Percentiles rank a stretch among this genome's conserved stretches.
These are phyloP conservation scores for Aspergillus haitiensis DNA, from an alignment of 495 filamentous ascomycete genomes.

Conservation along the genomic window DNA sequence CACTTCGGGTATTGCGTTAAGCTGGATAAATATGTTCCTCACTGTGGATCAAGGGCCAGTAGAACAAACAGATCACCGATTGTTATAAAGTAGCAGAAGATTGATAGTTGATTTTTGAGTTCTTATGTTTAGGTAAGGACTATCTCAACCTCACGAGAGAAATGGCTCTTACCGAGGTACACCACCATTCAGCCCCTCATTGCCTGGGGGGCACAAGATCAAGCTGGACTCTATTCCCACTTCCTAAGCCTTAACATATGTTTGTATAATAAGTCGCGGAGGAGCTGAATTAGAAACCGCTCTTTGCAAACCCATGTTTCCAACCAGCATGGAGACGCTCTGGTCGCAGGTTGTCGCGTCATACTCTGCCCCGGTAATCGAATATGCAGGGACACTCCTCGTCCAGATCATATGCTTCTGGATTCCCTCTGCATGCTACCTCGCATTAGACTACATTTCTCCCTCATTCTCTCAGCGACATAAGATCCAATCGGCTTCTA, in stretches of 20 bases:
- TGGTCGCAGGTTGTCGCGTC: constrained; percentile 31
- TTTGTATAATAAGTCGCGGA: no score
- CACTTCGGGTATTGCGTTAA: no score
- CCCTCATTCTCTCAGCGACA: constrained; percentile 52
- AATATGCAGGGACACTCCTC: constrained; percentile 32
- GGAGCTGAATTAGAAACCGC: neutral
- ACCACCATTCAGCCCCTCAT: neutral
- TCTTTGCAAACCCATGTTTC: neutral
- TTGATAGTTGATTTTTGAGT: no score
- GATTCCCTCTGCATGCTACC: constrained; percentile 35
- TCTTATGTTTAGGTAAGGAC: no score
- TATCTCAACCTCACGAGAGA: neutral
- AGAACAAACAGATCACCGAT: no score
- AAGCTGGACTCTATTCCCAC: neutral
- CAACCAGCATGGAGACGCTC: constrained; percentile 2
- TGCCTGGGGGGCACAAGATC: neutral
- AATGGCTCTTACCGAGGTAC: neutral
- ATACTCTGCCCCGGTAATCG: constrained; percentile 35
- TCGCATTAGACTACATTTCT: constrained; percentile 41
- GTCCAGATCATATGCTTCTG: constrained; percentile 53
- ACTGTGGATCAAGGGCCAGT: no score
- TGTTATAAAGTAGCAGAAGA: no score
- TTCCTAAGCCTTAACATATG: no score
- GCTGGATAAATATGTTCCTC: no score
- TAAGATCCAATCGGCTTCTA: constrained; percentile 56